phyloP scores from a whole-genome alignment of 768 basidiomycete species.

The Pholiota conissans region DNA sequence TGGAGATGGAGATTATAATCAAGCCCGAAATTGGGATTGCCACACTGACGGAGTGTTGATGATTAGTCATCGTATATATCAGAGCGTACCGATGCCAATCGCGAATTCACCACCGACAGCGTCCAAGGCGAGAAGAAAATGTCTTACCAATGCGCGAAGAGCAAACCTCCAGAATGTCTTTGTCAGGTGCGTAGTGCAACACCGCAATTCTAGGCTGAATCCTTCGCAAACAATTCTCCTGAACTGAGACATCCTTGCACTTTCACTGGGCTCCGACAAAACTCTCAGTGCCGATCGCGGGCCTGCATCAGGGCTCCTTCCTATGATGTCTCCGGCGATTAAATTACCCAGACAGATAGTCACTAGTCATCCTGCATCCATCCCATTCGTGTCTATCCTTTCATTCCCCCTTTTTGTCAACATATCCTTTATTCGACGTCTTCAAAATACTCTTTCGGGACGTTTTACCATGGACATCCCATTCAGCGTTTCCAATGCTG shows the following conservation, averaged over 20 bases:
- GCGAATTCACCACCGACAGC: too few relatives aligned
- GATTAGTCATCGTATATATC: not conserved
- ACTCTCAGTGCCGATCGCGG: conserved; percentile 6
- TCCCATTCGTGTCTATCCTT: not conserved
- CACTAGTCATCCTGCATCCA: not conserved
- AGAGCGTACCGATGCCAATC: too few relatives aligned
- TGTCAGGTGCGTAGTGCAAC: too few relatives aligned
- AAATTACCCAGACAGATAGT: too few relatives aligned
- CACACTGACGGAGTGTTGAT: not conserved
- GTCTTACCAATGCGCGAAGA: too few relatives aligned
- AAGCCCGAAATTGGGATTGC: not conserved
- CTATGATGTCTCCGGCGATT: too few relatives aligned
- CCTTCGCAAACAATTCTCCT: too few relatives aligned
- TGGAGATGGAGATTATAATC: not conserved
- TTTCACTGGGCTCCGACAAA: too few relatives aligned
- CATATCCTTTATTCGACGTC: not conserved
- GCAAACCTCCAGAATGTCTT: too few relatives aligned
- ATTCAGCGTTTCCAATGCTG: not conserved
- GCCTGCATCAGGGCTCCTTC: not conserved
- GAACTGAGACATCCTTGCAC: too few relatives aligned
- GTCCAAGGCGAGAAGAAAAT: too few relatives aligned
- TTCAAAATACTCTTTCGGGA: not conserved
- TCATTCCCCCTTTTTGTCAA: not conserved
- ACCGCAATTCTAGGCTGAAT: too few relatives aligned
- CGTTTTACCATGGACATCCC: not conserved